These are phyloP conservation scores for Neurospora terricola DNA, from an alignment of 495 filamentous ascomycete genomes.

Conservation along the genomic window DNA sequence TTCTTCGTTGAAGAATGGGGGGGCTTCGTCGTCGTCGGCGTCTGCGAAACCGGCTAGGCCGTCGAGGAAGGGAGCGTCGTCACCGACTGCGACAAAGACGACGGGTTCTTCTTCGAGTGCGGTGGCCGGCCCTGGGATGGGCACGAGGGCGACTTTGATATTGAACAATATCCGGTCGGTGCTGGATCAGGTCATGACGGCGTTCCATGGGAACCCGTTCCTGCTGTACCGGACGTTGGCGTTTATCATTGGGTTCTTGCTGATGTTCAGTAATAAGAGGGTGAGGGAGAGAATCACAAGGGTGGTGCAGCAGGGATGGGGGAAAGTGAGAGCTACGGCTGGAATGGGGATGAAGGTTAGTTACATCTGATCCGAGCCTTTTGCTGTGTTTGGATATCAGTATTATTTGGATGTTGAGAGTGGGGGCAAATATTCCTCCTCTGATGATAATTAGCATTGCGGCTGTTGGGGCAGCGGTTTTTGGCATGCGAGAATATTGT, in stretches of 20 bases:
- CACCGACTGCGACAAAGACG: constrained; percentile 18
- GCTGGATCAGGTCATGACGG: constrained; percentile 49
- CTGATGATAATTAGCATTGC: not conserved
- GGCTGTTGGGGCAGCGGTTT: not conserved
- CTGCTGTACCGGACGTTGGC: constrained; percentile 63
- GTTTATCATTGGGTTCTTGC: constrained; percentile 71
- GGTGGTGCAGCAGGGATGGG: constrained; percentile 61
- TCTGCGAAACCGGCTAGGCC: constrained; percentile 35
- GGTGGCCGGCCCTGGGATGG: constrained; percentile 29
- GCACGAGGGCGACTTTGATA: constrained; percentile 38
- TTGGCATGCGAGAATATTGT: not conserved
- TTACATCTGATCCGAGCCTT: constrained; percentile 50
- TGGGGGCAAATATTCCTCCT: not conserved
- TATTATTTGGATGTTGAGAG: not conserved
- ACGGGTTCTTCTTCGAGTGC: constrained; percentile 23
- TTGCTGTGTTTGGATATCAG: not conserved
- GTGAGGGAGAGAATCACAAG: constrained; percentile 64
- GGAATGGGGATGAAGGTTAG: constrained; percentile 98
- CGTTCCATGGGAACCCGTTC: constrained; percentile 62
- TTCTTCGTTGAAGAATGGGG: constrained; percentile 1
- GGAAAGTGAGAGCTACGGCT: constrained; percentile 72
- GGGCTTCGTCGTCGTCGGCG: not conserved
- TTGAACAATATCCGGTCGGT: constrained; percentile 49
- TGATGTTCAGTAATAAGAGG: constrained; percentile 64
- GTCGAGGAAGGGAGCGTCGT: constrained; percentile 28